These are phyloP conservation scores for Letharia lupina DNA, from an alignment of 495 filamentous ascomycete genomes.

Conservation along the genomic window DNA sequence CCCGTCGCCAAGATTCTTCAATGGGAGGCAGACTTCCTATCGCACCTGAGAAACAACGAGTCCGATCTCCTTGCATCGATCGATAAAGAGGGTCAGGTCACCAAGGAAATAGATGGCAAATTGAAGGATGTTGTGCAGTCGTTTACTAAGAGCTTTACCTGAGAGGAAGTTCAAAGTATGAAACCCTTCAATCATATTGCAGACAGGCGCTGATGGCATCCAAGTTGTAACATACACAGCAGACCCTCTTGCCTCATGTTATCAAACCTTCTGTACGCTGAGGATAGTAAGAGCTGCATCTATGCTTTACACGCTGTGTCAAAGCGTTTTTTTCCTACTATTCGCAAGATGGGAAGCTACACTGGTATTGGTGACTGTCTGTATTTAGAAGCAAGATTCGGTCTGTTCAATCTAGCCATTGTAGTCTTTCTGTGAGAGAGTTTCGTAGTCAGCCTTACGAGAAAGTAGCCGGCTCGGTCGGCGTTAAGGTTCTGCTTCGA, in stretches of 20 bases:
- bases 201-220: constrained; percentile 2
- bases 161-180: constrained; percentile 13
- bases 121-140: constrained; percentile 66
- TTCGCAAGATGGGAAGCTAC: constrained; percentile 4
- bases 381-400: constrained; percentile 16
- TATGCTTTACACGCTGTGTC: not conserved
- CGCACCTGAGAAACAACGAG: constrained; percentile 85
- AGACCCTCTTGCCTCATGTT: constrained; percentile 8
- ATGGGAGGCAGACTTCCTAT: constrained; percentile 91
- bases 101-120: constrained; percentile 86
- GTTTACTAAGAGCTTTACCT: constrained; percentile 91
- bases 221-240: constrained; percentile 18
- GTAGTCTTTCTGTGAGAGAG: not conserved
- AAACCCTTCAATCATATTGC: not conserved
- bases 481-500: not conserved
- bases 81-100: constrained; percentile 90
- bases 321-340: not conserved
- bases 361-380: constrained; percentile 7
- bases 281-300: constrained; percentile 1
- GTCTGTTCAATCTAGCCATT: not conserved
- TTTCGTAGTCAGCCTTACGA: not conserved
- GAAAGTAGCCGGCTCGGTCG: not conserved
- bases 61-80: constrained; percentile 75
- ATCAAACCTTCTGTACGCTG: not conserved
- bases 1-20: constrained; percentile 78